These are phyloP conservation scores for Paecilomyces formosus DNA, from an alignment of 2,329 filamentous ascomycete species.

Conservation along the genomic window DNA sequence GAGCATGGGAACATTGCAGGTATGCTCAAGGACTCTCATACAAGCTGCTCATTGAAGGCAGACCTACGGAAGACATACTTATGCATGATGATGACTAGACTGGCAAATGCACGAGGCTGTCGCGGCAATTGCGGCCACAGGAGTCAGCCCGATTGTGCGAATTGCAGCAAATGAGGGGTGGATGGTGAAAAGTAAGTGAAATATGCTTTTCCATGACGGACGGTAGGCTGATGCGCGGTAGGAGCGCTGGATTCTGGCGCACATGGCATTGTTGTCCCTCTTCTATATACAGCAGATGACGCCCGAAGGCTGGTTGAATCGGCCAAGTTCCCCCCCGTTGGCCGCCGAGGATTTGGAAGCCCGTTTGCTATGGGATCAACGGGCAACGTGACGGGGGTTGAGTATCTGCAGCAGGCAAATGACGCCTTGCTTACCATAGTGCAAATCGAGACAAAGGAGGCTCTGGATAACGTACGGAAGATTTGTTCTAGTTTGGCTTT, in stretches of 20 bases:
- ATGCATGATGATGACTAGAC: not conserved
- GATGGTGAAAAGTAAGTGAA: conserved; percentile 51
- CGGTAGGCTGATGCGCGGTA: conserved; percentile 10
- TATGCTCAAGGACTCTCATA: conserved; percentile 11
- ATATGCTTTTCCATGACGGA: not conserved
- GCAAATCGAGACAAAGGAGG: conserved; percentile 36
- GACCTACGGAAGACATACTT: not conserved
- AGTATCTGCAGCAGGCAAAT: conserved; percentile 51
- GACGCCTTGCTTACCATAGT: conserved; percentile 44
- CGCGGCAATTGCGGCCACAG: conserved; percentile 36
- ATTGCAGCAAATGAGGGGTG: conserved; percentile 52
- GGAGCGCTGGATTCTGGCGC: conserved; percentile 53
- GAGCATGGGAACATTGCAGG: conserved; percentile 52
- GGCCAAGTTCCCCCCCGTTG: conserved; percentile 50
- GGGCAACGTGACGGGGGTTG: conserved; percentile 29
- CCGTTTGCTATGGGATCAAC: conserved; percentile 44
- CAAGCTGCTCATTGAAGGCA: not conserved
- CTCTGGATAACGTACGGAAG: conserved; percentile 26
- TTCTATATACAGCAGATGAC: conserved; percentile 47
- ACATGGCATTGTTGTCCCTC: conserved; percentile 51
- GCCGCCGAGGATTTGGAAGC: conserved; percentile 49
- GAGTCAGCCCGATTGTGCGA: conserved; percentile 38
- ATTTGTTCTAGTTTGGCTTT: not conserved
- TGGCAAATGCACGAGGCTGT: conserved; percentile 47
- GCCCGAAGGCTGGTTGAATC: conserved; percentile 44